phyloP scores from a whole-genome alignment of 371 early-diverging fungal genomes.

The Rhizopus sp. region DNA sequence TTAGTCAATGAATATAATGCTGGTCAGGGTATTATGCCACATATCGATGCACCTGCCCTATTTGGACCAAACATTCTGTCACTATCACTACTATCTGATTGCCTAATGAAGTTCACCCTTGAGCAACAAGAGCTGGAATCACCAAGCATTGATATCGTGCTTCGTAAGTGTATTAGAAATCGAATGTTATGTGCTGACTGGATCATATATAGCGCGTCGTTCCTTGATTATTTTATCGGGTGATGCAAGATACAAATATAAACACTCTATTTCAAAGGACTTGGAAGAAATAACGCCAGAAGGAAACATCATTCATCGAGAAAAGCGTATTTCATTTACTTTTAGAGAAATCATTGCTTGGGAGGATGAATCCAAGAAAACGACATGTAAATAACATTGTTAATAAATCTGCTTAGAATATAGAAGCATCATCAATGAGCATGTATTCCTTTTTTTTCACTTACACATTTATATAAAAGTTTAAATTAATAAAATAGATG shows the following conservation, averaged over 20 bases:
- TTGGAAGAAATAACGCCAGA: slow-evolving; percentile 39
- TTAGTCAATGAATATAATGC: slow-evolving; percentile 74
- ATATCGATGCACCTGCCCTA: slow-evolving; percentile 60
- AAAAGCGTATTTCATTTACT: slow-evolving; percentile 46
- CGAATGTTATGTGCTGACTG: neutral
- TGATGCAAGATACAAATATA: slow-evolving; percentile 62
- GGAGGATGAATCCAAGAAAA: slow-evolving; percentile 11
- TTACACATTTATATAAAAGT: too few relatives aligned
- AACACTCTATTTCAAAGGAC: slow-evolving; percentile 73
- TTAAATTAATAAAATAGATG: too few relatives aligned
- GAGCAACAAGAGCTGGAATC: slow-evolving; percentile 11
- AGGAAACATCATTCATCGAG: slow-evolving; percentile 32
- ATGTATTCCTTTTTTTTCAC: neutral
- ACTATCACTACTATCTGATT: slow-evolving; percentile 66
- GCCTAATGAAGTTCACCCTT: slow-evolving; percentile 67
- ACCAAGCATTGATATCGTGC: slow-evolving; percentile 29
- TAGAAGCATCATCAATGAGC: neutral
- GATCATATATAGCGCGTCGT: slow-evolving; percentile 44
- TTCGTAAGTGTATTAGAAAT: slow-evolving; percentile 42
- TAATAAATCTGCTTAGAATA: neutral
- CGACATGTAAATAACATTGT: neutral
- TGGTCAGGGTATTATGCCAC: slow-evolving; percentile 72
- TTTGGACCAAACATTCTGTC: slow-evolving; percentile 71
- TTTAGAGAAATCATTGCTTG: slow-evolving; percentile 44
- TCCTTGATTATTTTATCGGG: slow-evolving; percentile 70